Evolutionary conservation across 805 yeast species (phyloP).

Genomic region (Monosporozyma unispora): DNA sequence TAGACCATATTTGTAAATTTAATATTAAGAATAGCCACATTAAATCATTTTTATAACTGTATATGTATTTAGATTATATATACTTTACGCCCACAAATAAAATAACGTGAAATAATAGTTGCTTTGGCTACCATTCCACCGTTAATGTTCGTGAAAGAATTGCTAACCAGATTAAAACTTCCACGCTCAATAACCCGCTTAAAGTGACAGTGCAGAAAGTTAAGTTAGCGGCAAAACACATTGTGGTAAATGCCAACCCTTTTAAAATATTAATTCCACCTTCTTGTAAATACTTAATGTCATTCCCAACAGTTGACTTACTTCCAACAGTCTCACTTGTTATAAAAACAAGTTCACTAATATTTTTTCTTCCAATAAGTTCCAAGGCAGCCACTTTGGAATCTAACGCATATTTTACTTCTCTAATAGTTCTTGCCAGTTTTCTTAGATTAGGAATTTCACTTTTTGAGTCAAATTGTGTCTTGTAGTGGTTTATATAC

Average conservation of each 20-base stretch:
- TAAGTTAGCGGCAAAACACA: constrained; percentile 1
- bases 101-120: not conserved
- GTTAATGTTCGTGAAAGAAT: not conserved
- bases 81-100: not conserved
- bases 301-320: not conserved
- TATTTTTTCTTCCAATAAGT: not conserved
- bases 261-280: not conserved
- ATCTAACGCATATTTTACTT: not conserved
- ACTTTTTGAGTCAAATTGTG: not conserved
- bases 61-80: not conserved
- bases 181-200: not conserved
- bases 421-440: not conserved
- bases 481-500: not conserved
- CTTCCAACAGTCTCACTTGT: not conserved
- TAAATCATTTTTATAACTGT: not conserved
- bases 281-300: not conserved
- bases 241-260: not conserved
- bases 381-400: not conserved
- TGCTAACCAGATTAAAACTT: not conserved
- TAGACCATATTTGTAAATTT: constrained; percentile 25
- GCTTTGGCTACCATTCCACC: not conserved
- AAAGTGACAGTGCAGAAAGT: not conserved
- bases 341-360: not conserved
- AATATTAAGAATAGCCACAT: not conserved
- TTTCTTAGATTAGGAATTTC: not conserved